A percentile compares a stretch with the other conserved stretches of the same genome.
Evolutionary conservation across 2,329 filamentous ascomycete species (phyloP).

Genomic region (Penicillium palitans): DNA sequence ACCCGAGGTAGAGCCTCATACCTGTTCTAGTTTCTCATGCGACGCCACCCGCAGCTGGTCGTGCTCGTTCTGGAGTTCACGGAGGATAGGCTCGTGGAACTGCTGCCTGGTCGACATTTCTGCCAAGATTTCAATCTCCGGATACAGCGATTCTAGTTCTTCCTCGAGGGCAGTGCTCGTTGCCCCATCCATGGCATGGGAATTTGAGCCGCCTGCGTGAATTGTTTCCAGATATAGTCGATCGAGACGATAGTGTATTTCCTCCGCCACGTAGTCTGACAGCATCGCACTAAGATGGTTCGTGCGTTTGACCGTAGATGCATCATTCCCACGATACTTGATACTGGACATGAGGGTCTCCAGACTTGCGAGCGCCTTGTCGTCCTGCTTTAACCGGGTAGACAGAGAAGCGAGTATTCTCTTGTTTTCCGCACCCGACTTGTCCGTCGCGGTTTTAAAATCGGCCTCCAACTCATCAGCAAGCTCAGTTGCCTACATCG

Average conservation of each 20-base stretch:
- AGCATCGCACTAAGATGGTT: conserved; percentile 32
- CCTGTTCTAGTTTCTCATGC: conserved; percentile 38
- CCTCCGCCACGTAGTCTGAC: conserved; percentile 37
- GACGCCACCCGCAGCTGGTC: conserved; percentile 31
- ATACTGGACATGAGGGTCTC: conserved; percentile 33
- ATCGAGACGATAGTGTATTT: conserved; percentile 43
- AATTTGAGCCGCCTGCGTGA: conserved; percentile 5
- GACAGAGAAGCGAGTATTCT: conserved; percentile 37
- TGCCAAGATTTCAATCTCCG: conserved; percentile 42
- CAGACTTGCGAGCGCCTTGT: conserved; percentile 33
- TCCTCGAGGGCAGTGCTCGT: conserved; percentile 32
- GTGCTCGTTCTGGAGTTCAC: conserved; percentile 36
- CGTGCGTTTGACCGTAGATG: conserved; percentile 30
- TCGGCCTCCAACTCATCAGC: conserved; percentile 34
- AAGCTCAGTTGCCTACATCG: conserved; percentile 38
- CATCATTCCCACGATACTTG: conserved; percentile 33
- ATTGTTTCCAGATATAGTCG: conserved; percentile 41
- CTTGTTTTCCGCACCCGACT: conserved; percentile 34
- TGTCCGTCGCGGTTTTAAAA: conserved; percentile 35
- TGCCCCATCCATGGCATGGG: conserved; percentile 14
- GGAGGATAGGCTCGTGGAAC: conserved; percentile 43
- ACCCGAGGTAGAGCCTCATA: conserved; percentile 18
- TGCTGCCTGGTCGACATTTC: conserved; percentile 47
- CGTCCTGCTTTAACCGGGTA: conserved; percentile 39
- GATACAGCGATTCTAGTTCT: conserved; percentile 43